Conservation (phyloP, 345 rosid species). For the Acer saccharum region DNA sequence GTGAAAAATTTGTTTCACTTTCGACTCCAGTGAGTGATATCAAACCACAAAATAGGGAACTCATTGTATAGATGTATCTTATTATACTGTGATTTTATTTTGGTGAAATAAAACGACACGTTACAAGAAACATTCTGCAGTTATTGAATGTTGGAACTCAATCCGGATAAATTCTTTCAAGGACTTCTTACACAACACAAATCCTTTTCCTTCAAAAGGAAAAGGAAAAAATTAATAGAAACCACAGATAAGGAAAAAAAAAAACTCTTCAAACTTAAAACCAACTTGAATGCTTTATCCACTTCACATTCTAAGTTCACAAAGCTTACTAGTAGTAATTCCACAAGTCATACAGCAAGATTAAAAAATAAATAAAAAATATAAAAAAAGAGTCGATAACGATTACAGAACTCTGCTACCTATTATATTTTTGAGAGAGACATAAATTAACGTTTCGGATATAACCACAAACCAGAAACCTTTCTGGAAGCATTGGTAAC, state of each 20-base stretch:
- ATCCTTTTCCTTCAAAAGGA: constrained; percentile 7
- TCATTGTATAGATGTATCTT: background rate
- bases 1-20: background rate
- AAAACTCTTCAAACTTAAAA: no score
- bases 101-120: background rate
- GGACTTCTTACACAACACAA: background rate
- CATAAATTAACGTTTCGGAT: constrained; percentile 15
- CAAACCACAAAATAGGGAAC: background rate
- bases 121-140: background rate
- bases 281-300: constrained; percentile 23
- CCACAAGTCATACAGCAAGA: constrained; percentile 21
- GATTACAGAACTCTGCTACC: constrained; percentile 15
- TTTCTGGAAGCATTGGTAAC: constrained; percentile 3
- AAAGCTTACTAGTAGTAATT: constrained; percentile 20
- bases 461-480: constrained; percentile 18
- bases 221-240: constrained; percentile 10
- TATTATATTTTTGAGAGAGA: constrained; percentile 6
- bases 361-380: background rate
- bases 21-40: background rate
- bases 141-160: no score
- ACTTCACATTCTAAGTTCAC: constrained; percentile 27
- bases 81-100: background rate
- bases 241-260: no score
- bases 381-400: no score
- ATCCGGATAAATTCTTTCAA: background rate